Evolutionary conservation across 1,284 basidiomycete species (phyloP), one percentile per base, ranked within the genome.

Genomic region (Melampsora occidentalis): DNA sequence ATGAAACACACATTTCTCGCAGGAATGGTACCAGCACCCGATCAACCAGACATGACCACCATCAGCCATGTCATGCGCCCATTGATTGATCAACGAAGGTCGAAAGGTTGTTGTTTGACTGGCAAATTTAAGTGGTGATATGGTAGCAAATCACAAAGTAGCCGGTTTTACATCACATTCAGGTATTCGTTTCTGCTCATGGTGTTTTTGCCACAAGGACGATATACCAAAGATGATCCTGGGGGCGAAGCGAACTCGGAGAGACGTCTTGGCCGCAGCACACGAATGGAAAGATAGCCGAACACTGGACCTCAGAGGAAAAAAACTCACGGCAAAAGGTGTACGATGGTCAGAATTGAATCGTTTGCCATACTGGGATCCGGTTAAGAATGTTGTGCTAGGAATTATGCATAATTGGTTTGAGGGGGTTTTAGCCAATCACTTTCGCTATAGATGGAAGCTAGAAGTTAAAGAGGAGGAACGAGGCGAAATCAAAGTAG

Each of bases 121-220:
- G 12, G 10, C 25, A 20, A 20, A 20, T 28, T 6, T 35, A 35
- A 31, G 22, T 35, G 62, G 28, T 20, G 62, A 63, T 6, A 31
- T 63, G 7, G 62, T 63, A 1, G 25, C 33, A 31, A 63, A 25
- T 63, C 62, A 63, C 18, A 63, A 63, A 18, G 62, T 63, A 20
- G 20, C 25, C 6, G 62, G 62, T 5, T 63, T 63, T 16, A 28
- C 62, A 10, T 63, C 62, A 28, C 62, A 63, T 35, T 63, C 62
- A 28, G 22, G 22, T 5, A 28, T 28, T 6, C 6, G 20, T 6
- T 35, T 63, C 22, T 63, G 22, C 18, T 1, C 33, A 6, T 33
- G 6, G 62, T 63, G 62, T 35, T 5, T 6, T 20, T 28, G 22
- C 6, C 4, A 20, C 22, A 63, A 63, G 7, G 7, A 5, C 31